Conservation (phyloP, 768 basidiomycete species). For the Harrya chromipes region DNA sequence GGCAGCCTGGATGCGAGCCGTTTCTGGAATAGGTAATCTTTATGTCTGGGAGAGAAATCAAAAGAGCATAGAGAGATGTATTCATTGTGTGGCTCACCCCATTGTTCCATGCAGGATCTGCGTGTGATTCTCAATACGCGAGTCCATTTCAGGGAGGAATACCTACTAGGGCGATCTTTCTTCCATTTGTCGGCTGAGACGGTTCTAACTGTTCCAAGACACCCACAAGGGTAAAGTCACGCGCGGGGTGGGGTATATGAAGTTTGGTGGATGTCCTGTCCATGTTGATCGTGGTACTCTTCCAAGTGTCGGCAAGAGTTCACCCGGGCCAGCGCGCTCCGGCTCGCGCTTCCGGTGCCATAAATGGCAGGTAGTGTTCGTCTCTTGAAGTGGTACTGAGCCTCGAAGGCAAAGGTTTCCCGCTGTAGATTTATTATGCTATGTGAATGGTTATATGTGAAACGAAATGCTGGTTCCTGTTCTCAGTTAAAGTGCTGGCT, state of each 20-base stretch:
- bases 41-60: conserved; percentile 52
- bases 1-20: conserved; percentile 62
- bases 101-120: conserved; percentile 79
- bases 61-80: background rate
- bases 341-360: conserved; percentile 5
- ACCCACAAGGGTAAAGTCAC: conserved; percentile 51
- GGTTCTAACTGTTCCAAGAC: conserved; percentile 59
- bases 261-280: conserved; percentile 46
- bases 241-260: conserved; percentile 47
- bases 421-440: background rate
- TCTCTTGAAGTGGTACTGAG: background rate
- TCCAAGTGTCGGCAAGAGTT: background rate
- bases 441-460: background rate
- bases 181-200: conserved; percentile 48
- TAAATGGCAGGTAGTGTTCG: conserved; percentile 28
- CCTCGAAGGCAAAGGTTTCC: no score
- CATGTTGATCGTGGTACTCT: conserved; percentile 16
- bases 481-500: no score
- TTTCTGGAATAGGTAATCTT: conserved; percentile 81
- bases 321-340: background rate
- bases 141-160: background rate
- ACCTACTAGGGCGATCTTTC: conserved; percentile 65
- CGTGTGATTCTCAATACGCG: conserved; percentile 16
- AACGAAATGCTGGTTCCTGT: background rate
- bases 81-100: conserved; percentile 48